phyloP scores from a whole-genome alignment of 1,139 yeast species.

The Pichia terricola region DNA sequence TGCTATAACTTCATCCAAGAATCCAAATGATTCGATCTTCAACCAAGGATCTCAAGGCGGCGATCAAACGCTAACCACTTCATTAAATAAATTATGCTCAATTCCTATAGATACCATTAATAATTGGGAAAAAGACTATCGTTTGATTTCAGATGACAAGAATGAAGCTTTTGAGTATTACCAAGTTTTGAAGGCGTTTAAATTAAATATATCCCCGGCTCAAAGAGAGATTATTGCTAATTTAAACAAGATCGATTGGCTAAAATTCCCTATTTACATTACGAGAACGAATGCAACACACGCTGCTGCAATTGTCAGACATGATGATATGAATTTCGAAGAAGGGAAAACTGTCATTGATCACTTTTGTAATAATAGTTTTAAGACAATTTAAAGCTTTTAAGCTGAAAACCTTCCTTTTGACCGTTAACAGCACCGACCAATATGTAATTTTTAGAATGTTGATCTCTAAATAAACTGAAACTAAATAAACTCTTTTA shows the following conservation, averaged over 20 bases:
- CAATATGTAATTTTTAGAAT: no score
- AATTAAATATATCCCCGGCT: constrained; percentile 29
- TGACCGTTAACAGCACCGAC: no score
- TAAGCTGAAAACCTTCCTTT: neutral
- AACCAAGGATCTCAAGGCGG: constrained; percentile 16
- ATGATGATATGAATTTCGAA: constrained; percentile 36
- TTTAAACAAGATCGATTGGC: constrained; percentile 56
- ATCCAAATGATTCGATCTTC: constrained; percentile 18
- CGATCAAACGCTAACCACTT: constrained; percentile 16
- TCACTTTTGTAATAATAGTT: constrained; percentile 49
- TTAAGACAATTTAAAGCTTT: constrained; percentile 11
- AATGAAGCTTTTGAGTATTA: constrained; percentile 14
- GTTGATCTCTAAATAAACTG: no score
- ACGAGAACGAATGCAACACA: constrained; percentile 60
- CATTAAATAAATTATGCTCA: constrained; percentile 18
- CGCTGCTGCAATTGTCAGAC: constrained; percentile 72
- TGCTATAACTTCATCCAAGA: constrained; percentile 34
- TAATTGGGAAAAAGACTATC: constrained; percentile 7
- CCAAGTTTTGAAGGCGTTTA: constrained; percentile 24
- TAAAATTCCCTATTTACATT: constrained; percentile 61
- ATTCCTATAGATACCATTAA: constrained; percentile 14
- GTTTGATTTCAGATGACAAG: constrained; percentile 1
- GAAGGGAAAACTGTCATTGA: constrained; percentile 63
- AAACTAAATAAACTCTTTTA: neutral
- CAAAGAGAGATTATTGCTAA: constrained; percentile 48